Conservation (phyloP, 768 basidiomycete genomes). For the Auricularia heimuer region DNA sequence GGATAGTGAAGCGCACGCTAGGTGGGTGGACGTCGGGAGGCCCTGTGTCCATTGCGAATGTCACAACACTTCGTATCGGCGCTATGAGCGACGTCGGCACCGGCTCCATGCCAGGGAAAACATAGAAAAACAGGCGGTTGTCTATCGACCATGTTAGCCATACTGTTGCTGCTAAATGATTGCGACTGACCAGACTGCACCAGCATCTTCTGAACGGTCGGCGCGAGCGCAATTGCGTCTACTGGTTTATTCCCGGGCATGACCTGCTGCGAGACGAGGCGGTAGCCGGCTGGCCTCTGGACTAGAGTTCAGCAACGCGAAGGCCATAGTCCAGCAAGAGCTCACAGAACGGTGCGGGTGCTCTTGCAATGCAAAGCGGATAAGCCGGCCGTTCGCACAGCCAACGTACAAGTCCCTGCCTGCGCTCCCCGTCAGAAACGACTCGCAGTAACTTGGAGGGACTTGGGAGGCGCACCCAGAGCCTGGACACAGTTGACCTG, state of each 20-base stretch:
- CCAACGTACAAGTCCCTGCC: slow-evolving; percentile 84
- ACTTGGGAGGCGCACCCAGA: slow-evolving; percentile 32
- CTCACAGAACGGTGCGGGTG: slow-evolving; percentile 42
- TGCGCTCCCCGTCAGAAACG: slow-evolving; percentile 18
- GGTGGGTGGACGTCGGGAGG: slow-evolving; percentile 16
- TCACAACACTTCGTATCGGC: slow-evolving; percentile 69
- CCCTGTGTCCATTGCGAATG: slow-evolving; percentile 72
- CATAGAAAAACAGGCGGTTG: slow-evolving; percentile 65
- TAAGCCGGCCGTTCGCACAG: slow-evolving; percentile 72
- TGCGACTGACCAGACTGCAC: slow-evolving; percentile 57
- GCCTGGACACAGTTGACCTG: slow-evolving; percentile 42
- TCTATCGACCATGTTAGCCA: slow-evolving; percentile 23
- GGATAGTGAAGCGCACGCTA: slow-evolving; percentile 57
- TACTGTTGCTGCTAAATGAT: too few relatives aligned
- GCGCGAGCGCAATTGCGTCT: slow-evolving; percentile 71
- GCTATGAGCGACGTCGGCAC: slow-evolving; percentile 50
- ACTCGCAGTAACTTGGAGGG: slow-evolving; percentile 3
- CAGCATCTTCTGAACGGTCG: slow-evolving; percentile 62
- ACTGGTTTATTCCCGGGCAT: slow-evolving; percentile 61
- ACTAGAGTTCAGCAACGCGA: slow-evolving; percentile 14
- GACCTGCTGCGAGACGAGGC: slow-evolving; percentile 56
- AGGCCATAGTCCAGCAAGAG: slow-evolving; percentile 2
- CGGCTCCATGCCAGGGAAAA: slow-evolving; percentile 70
- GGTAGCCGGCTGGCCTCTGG: slow-evolving; percentile 49
- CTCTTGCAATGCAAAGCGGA: slow-evolving; percentile 66